These are phyloP conservation scores for Botrytis byssoidea DNA, from an alignment of 2,329 filamentous ascomycete species.

Conservation along the genomic window DNA sequence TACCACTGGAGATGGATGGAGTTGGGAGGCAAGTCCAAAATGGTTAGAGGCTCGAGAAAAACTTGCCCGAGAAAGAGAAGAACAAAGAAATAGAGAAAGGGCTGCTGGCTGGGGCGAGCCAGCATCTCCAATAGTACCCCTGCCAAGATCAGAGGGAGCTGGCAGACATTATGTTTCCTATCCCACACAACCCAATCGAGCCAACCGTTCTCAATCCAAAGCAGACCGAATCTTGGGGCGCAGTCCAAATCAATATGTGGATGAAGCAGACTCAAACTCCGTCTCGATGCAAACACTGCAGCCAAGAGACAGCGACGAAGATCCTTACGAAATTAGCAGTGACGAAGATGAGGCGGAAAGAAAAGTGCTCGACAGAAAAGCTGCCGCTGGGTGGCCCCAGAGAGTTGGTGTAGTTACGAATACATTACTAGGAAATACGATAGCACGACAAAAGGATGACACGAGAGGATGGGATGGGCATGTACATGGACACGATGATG, in stretches of 20 bases:
- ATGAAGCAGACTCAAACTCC: constrained; percentile 28
- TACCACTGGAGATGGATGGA: constrained; percentile 89
- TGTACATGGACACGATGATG: constrained; percentile 28
- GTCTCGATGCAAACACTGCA: constrained; percentile 37
- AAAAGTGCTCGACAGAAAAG: constrained; percentile 29
- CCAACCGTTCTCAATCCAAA: constrained; percentile 34
- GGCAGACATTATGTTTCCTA: constrained; percentile 37
- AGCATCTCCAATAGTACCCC: constrained; percentile 23
- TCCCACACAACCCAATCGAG: constrained; percentile 20
- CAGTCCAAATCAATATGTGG: constrained; percentile 34
- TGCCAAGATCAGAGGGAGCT: constrained; percentile 29
- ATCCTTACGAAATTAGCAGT: constrained; percentile 37
- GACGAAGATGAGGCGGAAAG: constrained; percentile 36
- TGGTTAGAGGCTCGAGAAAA: constrained; percentile 73
- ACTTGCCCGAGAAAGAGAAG: constrained; percentile 56
- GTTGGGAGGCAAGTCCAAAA: constrained; percentile 79
- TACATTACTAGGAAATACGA: constrained; percentile 37
- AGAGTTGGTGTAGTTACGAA: constrained; percentile 37
- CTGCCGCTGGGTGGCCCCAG: constrained; percentile 35
- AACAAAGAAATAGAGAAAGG: constrained; percentile 62
- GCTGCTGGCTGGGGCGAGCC: constrained; percentile 63
- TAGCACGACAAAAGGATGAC: constrained; percentile 37
- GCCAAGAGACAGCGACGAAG: constrained; percentile 29
- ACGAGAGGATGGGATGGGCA: constrained; percentile 32
- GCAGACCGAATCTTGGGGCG: constrained; percentile 41